These are phyloP conservation scores for Torrubiella hemipterigena DNA, from an alignment of 2,329 filamentous ascomycete genomes.

Conservation along the genomic window DNA sequence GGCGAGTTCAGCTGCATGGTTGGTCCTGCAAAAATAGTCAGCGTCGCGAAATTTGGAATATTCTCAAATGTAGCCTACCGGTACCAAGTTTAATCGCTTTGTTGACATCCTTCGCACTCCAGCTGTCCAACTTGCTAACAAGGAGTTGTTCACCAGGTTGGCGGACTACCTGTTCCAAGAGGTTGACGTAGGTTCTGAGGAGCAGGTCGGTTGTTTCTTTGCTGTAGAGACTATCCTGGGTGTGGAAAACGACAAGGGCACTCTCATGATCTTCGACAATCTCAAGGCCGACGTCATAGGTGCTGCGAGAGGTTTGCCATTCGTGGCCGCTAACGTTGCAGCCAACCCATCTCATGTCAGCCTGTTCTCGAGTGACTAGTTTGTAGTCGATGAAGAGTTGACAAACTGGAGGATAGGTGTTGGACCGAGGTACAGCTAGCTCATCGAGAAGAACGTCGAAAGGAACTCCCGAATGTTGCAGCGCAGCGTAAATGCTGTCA, in stretches of 20 bases:
- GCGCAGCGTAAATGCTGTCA: not conserved
- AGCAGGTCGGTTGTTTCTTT: not conserved
- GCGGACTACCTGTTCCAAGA: not conserved
- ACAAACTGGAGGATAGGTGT: not conserved
- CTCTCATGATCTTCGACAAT: not conserved
- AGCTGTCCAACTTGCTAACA: not conserved
- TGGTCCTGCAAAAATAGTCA: not conserved
- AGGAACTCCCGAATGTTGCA: not conserved
- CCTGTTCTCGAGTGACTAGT: not conserved
- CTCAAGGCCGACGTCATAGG: constrained; percentile 1
- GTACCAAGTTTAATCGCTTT: not conserved
- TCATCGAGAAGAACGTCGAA: constrained; percentile 3
- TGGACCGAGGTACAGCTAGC: not conserved
- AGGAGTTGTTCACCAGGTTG: too few species aligned
- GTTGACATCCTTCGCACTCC: not conserved
- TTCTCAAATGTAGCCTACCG: not conserved
- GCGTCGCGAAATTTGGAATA: not conserved
- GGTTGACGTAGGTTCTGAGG: not conserved
- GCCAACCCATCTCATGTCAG: not conserved
- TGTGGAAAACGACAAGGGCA: not conserved
- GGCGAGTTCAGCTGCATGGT: not conserved
- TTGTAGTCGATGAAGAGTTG: constrained; percentile 1
- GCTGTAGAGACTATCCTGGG: not conserved
- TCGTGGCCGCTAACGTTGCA: not conserved
- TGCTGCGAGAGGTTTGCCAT: not conserved